Percentiles rank a stretch among this genome's conserved stretches.
Evolutionary conservation across 2,329 filamentous ascomycete species (phyloP).

Genomic region (Neonectria faginata): DNA sequence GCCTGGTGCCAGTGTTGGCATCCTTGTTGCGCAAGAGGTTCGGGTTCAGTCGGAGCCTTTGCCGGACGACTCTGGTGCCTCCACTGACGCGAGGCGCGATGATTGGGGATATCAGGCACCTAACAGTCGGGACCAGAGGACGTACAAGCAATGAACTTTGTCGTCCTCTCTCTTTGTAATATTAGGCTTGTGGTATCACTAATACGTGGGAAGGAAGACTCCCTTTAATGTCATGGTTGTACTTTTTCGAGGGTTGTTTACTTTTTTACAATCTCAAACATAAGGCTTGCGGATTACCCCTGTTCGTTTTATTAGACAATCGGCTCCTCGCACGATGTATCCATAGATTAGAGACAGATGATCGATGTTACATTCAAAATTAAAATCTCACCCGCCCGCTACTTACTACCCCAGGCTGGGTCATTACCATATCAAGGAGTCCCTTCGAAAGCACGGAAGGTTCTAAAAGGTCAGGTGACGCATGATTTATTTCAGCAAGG

Average conservation of each 20-base stretch:
- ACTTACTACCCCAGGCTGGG: too few species aligned
- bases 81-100: conserved; percentile 20
- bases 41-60: conserved; percentile 33
- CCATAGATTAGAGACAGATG: too few species aligned
- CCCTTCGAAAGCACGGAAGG: too few species aligned
- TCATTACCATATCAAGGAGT: too few species aligned
- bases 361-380: too few species aligned
- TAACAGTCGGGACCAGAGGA: background rate
- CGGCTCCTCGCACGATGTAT: too few species aligned
- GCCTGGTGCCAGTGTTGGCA: conserved; percentile 15
- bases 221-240: background rate
- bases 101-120: conserved; percentile 36
- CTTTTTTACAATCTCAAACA: background rate
- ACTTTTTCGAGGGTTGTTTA: background rate
- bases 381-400: too few species aligned
- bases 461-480: too few species aligned
- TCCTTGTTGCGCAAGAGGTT: conserved; percentile 39
- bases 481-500: too few species aligned
- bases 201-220: background rate
- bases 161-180: background rate
- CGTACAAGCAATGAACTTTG: background rate
- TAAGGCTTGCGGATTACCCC: too few species aligned
- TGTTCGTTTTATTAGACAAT: too few species aligned
- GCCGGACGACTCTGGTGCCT: conserved; percentile 3
- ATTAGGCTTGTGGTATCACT: background rate